Percentiles rank a stretch among this genome's conserved stretches.
phyloP scores from a whole-genome alignment of 495 filamentous ascomycete species.

The Trichodelitschia bisporula region DNA sequence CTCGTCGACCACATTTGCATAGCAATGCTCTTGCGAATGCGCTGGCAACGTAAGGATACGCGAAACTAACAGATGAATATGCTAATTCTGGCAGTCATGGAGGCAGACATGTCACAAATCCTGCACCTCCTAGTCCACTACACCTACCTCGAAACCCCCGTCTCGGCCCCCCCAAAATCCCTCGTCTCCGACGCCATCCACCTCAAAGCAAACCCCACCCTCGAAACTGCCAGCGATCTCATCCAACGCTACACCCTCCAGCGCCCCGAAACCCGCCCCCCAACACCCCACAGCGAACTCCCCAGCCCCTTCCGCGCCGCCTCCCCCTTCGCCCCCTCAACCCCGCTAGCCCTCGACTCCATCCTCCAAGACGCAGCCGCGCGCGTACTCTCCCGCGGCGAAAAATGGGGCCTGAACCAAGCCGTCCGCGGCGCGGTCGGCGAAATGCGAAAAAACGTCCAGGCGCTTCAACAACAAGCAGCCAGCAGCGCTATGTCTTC shows the following conservation, averaged over 20 bases:
- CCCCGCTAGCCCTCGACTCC: constrained; percentile 38
- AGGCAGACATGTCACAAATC: constrained; percentile 36
- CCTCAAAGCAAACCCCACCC: constrained; percentile 40
- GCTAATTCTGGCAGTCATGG: constrained; percentile 33
- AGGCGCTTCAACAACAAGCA: constrained; percentile 34
- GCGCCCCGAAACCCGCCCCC: constrained; percentile 50
- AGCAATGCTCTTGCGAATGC: constrained; percentile 77
- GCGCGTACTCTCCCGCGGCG: constrained; percentile 56
- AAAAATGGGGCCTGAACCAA: constrained; percentile 72
- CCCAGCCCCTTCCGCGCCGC: background rate
- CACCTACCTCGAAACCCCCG: constrained; percentile 46
- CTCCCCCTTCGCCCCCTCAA: constrained; percentile 19
- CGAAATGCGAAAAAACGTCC: constrained; percentile 53
- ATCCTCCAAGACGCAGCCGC: constrained; percentile 71
- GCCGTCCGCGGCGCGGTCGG: constrained; percentile 73
- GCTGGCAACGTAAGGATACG: constrained; percentile 54
- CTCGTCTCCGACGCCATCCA: constrained; percentile 81
- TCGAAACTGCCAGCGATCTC: too few species aligned
- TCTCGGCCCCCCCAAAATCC: constrained; percentile 36
- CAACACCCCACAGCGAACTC: constrained; percentile 16
- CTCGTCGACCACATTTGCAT: constrained; percentile 75
- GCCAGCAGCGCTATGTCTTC: too few species aligned
- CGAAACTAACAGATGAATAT: background rate
- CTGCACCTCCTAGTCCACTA: constrained; percentile 49
- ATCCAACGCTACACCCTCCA: constrained; percentile 19